These are phyloP conservation scores for Nemania sp. DNA, from an alignment of 2,329 filamentous ascomycete genomes.

Conservation along the genomic window DNA sequence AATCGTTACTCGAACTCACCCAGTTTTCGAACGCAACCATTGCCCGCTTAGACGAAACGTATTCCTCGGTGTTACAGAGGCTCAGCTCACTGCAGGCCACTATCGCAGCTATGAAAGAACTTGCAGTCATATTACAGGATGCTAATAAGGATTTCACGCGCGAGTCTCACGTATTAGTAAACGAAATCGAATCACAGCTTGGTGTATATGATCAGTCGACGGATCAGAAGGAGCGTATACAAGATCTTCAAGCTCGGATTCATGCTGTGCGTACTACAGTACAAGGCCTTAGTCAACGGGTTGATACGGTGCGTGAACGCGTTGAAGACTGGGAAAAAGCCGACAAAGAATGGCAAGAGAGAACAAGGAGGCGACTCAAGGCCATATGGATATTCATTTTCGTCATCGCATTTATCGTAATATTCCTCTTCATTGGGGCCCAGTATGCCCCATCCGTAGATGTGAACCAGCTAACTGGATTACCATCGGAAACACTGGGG, in stretches of 20 bases:
- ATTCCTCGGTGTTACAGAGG: constrained; percentile 73
- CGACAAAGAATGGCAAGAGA: constrained; percentile 70
- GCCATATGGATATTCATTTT: constrained; percentile 65
- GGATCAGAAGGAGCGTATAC: constrained; percentile 65
- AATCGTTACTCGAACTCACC: constrained; percentile 57
- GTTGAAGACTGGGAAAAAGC: constrained; percentile 70
- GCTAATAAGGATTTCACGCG: constrained; percentile 61
- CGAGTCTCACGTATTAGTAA: constrained; percentile 61
- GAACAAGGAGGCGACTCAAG: constrained; percentile 64
- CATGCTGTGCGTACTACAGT: constrained; percentile 62
- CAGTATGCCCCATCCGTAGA: constrained; percentile 38
- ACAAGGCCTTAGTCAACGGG: constrained; percentile 60
- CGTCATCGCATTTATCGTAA: constrained; percentile 50
- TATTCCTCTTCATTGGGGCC: constrained; percentile 47
- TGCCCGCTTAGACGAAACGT: constrained; percentile 70
- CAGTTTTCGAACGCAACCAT: constrained; percentile 65
- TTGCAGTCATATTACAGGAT: constrained; percentile 64
- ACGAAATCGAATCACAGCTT: constrained; percentile 64
- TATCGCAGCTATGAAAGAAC: constrained; percentile 65
- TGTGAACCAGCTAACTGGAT: constrained; percentile 16
- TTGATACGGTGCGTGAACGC: constrained; percentile 64
- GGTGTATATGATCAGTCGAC: constrained; percentile 64
- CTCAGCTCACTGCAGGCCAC: constrained; percentile 66
- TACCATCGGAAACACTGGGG: constrained; percentile 15
- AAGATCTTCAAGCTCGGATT: constrained; percentile 64